phyloP scores from a whole-genome alignment of 306 rosid species.

The cucumber (Cucumis sativus) region Cucumber_9930_V3 NC_026659.2:1863501-1864000 shows the following conservation, averaged over 20 bases:
- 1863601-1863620: conserved; percentile 28
- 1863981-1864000: background rate
- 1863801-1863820: conserved; percentile 70
- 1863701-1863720: conserved; percentile 60
- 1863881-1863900: background rate
- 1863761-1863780: conserved; percentile 59
- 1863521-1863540: conserved; percentile 72
- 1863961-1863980: background rate
- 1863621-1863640: background rate
- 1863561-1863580: conserved; percentile 67
- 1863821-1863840: conserved; percentile 54
- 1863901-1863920: background rate
- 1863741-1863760: conserved; percentile 75
- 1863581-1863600: conserved; percentile 60
- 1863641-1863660: background rate
- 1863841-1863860: background rate
- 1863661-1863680: background rate
- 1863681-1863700: conserved; percentile 40
- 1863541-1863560: conserved; percentile 63
- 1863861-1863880: background rate
- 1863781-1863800: conserved; percentile 58
- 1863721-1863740: conserved; percentile 54
- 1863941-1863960: background rate
- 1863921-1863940: background rate
- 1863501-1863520: background rate